Conservation (phyloP, 441 rosid genomes). For the Jatropha podagrica region DNA sequence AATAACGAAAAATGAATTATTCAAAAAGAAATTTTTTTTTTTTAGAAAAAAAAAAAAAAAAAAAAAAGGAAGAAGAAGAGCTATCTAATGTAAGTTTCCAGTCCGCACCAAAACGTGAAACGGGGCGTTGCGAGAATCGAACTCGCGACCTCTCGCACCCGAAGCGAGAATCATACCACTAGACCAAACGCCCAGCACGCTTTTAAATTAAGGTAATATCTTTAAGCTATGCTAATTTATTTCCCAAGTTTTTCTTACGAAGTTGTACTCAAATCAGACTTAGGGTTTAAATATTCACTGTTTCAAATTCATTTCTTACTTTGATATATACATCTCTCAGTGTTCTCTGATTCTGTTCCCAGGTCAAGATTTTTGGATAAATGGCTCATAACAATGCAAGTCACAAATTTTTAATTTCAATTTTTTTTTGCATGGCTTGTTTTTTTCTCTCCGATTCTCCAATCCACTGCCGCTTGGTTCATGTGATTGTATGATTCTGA, state of each 20-base stretch:
- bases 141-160: conserved; percentile 47
- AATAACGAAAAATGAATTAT: too few species aligned
- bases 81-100: too few species aligned
- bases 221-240: too few species aligned
- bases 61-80: too few species aligned
- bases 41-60: too few species aligned
- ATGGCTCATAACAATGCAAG: conserved; percentile 62
- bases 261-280: background rate
- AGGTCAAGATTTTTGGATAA: conserved; percentile 7
- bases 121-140: conserved; percentile 44
- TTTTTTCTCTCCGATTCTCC: background rate
- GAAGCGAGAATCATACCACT: conserved; percentile 69
- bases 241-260: background rate
- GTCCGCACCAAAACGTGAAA: too few species aligned
- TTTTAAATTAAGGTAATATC: too few species aligned
- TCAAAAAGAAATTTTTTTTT: too few species aligned
- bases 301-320: background rate
- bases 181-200: conserved; percentile 50
- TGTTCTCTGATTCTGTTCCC: background rate
- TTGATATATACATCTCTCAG: background rate
- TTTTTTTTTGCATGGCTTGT: background rate
- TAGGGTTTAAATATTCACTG: background rate
- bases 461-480: background rate
- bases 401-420: background rate
- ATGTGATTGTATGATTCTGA: background rate